Base-by-base conservation (phyloP, 2,329 filamentous ascomycete genomes). In the Diaporthe eres region DNA sequence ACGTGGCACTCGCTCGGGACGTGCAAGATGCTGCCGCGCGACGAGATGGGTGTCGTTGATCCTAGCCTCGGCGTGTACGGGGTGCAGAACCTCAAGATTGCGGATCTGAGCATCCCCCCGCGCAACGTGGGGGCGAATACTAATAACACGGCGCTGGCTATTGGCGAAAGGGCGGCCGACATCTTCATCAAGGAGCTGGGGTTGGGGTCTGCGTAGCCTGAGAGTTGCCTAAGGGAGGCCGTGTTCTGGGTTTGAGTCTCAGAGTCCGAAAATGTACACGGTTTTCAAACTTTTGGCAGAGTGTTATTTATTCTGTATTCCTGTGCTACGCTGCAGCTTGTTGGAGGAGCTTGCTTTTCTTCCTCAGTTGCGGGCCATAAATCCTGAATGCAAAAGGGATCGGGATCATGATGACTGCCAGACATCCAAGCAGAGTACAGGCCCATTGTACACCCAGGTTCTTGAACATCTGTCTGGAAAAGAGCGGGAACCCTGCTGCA, bases 1-100 rank as follows among this genome's bases (percentile, higher is more conserved):
- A 83, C 84, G 0, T 88, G 85, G 85, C 85, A 88, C 77, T 83
- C 85, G 0, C 80, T 88, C 8, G 85, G 86, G 0, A 88, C 86
- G 0, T 85, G 84, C 67, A 87, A 85, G 78, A 88, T 89, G 87
- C 84, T 81, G 3, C 83, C 84, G 9, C 79, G 81, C 7, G 83
- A 85, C 17, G 73, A 86, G 31, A 78, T 78, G 4, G 87, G 87
- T 8, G 87, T 88, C 34, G 85, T 88, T 0, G 85, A 87, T 71
- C 79, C 78, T 25, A 42, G 37, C 4, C 58, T 61, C 13, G 83
- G 82, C 22, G 87, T 88, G 3, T 85, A 87, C 72, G 87, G 86
- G 0, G 82, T 85, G 0, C 76, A 83, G 75, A 80, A 82, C 1
- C 80, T 88, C 19, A 87, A 87, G 80, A 75, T 87, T 55, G 81